Base-by-base conservation (phyloP, 768 basidiomycete species). In the Leccinum arenicola region DNA sequence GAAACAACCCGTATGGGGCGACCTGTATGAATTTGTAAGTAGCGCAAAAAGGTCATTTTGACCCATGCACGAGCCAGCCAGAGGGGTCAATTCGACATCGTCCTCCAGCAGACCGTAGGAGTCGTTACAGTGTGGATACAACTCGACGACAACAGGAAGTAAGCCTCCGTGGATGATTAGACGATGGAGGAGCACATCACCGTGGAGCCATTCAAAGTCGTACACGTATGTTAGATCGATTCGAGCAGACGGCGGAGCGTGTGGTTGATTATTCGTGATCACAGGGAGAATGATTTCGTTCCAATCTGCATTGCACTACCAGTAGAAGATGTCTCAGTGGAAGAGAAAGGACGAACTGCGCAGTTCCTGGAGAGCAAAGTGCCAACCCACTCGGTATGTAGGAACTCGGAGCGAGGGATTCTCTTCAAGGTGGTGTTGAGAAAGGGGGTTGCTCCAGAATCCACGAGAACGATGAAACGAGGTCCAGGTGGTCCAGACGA, bases 101-200 rank as follows among this genome's bases (percentile, higher is more conserved):
- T 95, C 93, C 71, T 94, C 93, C 19, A 95, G 74, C 19, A 95
- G 69, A 7, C 88, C 92, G 68, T 93, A 93, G 2, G 84, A 27
- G 25, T 27, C 25, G 25, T 27, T 27, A 27, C 25, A 27, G 25
- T 27, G 25, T 27, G 25, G 25, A 27, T 27, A 27, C 25, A 27
- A 27, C 25, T 27, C 25, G 25, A 27, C 25, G 25, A 27, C 25
- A 27, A 6, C 25, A 27, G 25, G 25, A 27, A 27, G 25, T 27
- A 27, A 27, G 25, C 25, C 25, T 27, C 25, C 25, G 25, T 27
- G 25, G 25, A 27, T 27, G 25, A 27, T 27, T 27, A 27, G 25
- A 27, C 25, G 25, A 27, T 27, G 25, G 25, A 27, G 25, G 25
- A 27, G 25, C 25, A 27, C 25, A 27, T 27, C 25, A 27, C 25